Evolutionary conservation across 129 eudicot genomes (phyloP).

Genomic region (Pittosporum tobira): DNA sequence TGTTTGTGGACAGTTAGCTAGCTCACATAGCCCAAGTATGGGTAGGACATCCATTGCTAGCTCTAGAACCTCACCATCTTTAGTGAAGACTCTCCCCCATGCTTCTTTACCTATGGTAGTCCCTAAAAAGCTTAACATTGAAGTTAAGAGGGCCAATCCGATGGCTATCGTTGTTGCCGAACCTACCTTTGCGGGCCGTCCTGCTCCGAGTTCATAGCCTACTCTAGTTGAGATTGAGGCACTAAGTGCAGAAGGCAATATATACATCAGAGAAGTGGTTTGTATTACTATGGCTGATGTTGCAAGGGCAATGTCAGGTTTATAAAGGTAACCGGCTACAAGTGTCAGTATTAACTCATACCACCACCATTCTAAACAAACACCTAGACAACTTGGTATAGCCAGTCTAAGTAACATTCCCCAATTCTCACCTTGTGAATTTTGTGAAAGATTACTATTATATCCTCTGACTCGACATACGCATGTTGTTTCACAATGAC

Average conservation of each 20-base stretch:
- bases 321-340: slow-evolving; percentile 74
- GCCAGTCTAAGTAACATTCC: slow-evolving; percentile 61
- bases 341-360: slow-evolving; percentile 89
- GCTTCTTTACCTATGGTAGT: slow-evolving; percentile 68
- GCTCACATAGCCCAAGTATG: slow-evolving; percentile 79
- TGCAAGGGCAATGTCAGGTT: slow-evolving; percentile 73
- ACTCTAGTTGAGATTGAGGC: slow-evolving; percentile 85
- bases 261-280: slow-evolving; percentile 89
- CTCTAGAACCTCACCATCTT: slow-evolving; percentile 63
- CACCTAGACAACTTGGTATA: slow-evolving; percentile 76
- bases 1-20: slow-evolving; percentile 97
- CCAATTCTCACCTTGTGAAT: slow-evolving; percentile 61
- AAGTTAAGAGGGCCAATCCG: slow-evolving; percentile 49
- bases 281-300: slow-evolving; percentile 95
- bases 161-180: slow-evolving; percentile 62
- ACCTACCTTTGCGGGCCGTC: slow-evolving; percentile 64
- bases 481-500: no score
- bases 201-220: slow-evolving; percentile 93
- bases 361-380: slow-evolving; percentile 99
- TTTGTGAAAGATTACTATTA: slow-evolving; percentile 6
- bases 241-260: slow-evolving; percentile 85
- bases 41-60: slow-evolving; percentile 69
- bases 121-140: slow-evolving; percentile 64
- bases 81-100: slow-evolving; percentile 81
- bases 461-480: no score